A percentile compares a stretch with the other conserved stretches of the same genome.
Conservation (phyloP, 495 filamentous ascomycete species). For the Aspergillus kassunensis region DNA sequence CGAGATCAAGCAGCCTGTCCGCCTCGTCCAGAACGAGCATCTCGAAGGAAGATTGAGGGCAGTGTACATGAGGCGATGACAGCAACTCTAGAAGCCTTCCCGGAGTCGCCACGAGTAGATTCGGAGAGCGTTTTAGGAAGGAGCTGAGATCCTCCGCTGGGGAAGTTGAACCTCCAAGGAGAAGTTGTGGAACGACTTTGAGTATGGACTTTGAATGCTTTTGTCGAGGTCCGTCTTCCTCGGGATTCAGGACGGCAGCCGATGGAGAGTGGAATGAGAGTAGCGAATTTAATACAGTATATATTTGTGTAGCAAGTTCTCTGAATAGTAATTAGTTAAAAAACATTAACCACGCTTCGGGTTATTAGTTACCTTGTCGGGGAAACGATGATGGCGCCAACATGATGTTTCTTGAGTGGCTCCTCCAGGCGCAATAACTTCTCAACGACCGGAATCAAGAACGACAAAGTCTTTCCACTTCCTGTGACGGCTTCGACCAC, state of each 20-base stretch:
- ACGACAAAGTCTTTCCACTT: constrained; percentile 90
- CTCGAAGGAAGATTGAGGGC: constrained; percentile 83
- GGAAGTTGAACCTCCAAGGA: constrained; percentile 81
- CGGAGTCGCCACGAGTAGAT: constrained; percentile 83
- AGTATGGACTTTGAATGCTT: constrained; percentile 45
- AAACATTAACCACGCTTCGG: too few species aligned
- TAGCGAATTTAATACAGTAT: constrained; percentile 72
- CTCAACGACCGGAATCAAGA: constrained; percentile 84
- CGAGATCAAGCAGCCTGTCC: constrained; percentile 87
- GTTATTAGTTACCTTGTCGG: constrained; percentile 78
- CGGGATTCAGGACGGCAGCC: constrained; percentile 53
- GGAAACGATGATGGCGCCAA: constrained; percentile 85
- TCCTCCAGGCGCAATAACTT: constrained; percentile 72
- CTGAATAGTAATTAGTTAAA: constrained; percentile 34
- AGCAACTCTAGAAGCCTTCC: constrained; percentile 86
- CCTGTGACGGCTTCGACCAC: constrained; percentile 97
- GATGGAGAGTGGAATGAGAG: constrained; percentile 80
- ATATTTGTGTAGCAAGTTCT: constrained; percentile 87
- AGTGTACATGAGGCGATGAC: constrained; percentile 85
- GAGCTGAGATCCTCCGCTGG: constrained; percentile 77
- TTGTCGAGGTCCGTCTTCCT: constrained; percentile 47
- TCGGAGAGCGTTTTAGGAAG: constrained; percentile 77
- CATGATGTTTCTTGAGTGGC: constrained; percentile 79
- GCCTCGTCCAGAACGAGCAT: constrained; percentile 91
- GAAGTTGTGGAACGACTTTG: constrained; percentile 76